These are phyloP conservation scores for Ceratonia siliqua DNA, from an alignment of 306 rosid genomes.

Conservation along the genomic window DNA sequence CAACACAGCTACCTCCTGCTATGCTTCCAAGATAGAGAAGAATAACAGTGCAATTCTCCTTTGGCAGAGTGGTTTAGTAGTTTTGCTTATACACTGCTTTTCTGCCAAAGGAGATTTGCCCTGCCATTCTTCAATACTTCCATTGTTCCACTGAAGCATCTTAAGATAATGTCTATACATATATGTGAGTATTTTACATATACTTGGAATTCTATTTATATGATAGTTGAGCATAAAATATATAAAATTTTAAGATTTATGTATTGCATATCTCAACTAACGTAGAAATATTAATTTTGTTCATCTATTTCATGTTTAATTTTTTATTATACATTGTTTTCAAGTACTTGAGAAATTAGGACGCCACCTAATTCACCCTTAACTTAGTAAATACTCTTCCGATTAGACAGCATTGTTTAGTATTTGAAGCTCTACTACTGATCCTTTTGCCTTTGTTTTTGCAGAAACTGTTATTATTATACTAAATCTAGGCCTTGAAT, in stretches of 20 bases:
- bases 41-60: slow-evolving; percentile 30
- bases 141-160: slow-evolving; percentile 4
- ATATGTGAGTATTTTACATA: too few species aligned
- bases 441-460: neutral
- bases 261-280: too few species aligned
- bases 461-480: neutral
- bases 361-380: neutral
- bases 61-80: neutral
- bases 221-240: too few species aligned
- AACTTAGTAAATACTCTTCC: neutral
- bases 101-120: slow-evolving; percentile 48
- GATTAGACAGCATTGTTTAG: neutral
- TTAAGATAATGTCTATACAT: too few species aligned
- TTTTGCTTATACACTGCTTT: neutral
- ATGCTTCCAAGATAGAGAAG: slow-evolving; percentile 15
- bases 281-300: too few species aligned
- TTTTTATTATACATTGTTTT: too few species aligned
- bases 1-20: neutral
- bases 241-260: too few species aligned
- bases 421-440: neutral
- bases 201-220: too few species aligned
- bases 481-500: neutral
- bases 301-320: too few species aligned
- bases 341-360: too few species aligned
- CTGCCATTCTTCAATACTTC: slow-evolving; percentile 35